Conservation (phyloP, 371 early-diverging fungal species). For the Catenaria anguillulae region DNA sequence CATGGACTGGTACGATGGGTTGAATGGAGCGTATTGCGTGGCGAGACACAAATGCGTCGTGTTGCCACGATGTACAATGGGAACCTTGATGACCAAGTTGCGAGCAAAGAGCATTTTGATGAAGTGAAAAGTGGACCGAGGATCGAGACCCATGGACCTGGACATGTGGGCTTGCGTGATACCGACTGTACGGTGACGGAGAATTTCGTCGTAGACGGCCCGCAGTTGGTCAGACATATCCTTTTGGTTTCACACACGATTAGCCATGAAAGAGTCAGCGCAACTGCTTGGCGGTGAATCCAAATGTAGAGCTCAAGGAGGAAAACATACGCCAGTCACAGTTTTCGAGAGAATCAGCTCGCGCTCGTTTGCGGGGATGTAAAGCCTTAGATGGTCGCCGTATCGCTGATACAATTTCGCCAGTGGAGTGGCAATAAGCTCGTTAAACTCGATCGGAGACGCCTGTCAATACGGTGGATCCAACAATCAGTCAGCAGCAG, state of each 20-base stretch:
- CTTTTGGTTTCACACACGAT: neutral
- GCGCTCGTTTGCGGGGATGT: neutral
- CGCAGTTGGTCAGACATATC: constrained; percentile 6
- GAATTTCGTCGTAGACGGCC: constrained; percentile 22
- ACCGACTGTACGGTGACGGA: constrained; percentile 29
- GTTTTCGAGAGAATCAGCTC: neutral
- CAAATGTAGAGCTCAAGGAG: neutral
- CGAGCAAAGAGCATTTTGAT: constrained; percentile 29
- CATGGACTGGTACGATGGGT: constrained; percentile 9
- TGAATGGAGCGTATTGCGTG: constrained; percentile 15
- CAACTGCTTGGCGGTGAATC: neutral
- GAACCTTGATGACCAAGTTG: constrained; percentile 28
- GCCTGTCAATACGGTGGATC: no score
- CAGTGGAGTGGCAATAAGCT: neutral
- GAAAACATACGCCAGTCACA: neutral
- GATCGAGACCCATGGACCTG: constrained; percentile 30
- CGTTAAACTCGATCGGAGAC: neutral
- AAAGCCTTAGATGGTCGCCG: neutral
- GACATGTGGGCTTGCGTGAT: constrained; percentile 37
- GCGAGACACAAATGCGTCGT: constrained; percentile 22
- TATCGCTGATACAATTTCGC: neutral
- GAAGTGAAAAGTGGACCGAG: constrained; percentile 43
- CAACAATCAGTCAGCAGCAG: no score
- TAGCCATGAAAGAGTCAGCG: neutral
- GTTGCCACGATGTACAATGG: constrained; percentile 19